phyloP scores from a whole-genome alignment of 164 flowering plant species.

The Magnolia sinica region DNA sequence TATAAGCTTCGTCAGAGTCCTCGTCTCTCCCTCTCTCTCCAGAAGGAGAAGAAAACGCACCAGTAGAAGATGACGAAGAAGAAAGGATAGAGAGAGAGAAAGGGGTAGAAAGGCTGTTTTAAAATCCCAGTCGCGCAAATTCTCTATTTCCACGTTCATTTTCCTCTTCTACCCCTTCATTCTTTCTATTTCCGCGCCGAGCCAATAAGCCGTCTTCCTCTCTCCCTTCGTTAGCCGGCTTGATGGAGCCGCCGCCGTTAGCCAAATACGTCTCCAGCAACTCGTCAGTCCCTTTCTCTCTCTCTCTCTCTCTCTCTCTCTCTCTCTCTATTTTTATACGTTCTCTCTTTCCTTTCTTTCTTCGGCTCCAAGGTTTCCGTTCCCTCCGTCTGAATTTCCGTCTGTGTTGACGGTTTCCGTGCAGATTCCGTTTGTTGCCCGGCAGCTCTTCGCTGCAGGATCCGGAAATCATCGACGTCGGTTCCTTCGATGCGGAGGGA shows the following conservation, averaged over 20 bases:
- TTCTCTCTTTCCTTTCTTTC: neutral
- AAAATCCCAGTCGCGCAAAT: neutral
- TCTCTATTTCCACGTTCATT: no score
- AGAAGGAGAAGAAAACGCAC: no score
- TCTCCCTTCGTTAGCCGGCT: neutral
- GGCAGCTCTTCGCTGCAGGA: neutral
- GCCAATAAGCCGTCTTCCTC: neutral
- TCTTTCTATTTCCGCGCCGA: neutral
- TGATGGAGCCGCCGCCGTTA: conserved; percentile 12
- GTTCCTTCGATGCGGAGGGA: neutral
- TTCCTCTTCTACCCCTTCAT: no score
- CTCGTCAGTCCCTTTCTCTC: conserved; percentile 1
- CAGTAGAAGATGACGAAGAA: neutral
- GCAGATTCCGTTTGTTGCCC: neutral
- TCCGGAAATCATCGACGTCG: neutral
- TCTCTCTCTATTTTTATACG: neutral
- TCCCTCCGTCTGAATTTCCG: neutral
- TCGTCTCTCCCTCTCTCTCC: neutral
- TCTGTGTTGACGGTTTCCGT: neutral
- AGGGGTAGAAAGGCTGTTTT: neutral
- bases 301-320: neutral
- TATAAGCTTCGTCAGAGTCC: neutral
- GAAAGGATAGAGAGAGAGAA: neutral
- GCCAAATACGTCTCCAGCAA: neutral
- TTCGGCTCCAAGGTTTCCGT: neutral